phyloP scores from a whole-genome alignment of 805 yeast species.

The Phaffomyces opuntiae region DNA sequence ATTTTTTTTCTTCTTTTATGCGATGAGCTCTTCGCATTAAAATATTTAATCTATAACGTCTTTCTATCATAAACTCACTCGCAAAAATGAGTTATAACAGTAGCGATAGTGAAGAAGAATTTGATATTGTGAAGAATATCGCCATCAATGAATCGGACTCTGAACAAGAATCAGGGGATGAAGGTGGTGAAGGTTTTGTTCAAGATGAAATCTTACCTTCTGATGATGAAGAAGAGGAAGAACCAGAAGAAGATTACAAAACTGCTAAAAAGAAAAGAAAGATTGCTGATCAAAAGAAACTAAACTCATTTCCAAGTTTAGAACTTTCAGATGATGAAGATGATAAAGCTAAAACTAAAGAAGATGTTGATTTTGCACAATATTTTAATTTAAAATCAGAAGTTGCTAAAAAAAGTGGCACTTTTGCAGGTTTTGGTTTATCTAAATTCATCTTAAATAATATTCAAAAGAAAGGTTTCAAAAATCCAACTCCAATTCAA shows the following conservation, averaged over 20 bases:
- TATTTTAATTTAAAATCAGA: conserved; percentile 35
- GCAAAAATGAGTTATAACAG: conserved; percentile 11
- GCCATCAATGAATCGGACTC: conserved; percentile 40
- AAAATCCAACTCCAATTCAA: conserved; percentile 96
- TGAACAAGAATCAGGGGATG: conserved; percentile 26
- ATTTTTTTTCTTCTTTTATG: not conserved
- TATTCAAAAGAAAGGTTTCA: conserved; percentile 78
- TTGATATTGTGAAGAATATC: conserved; percentile 57
- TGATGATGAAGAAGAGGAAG: conserved; percentile 36
- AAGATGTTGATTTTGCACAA: conserved; percentile 41
- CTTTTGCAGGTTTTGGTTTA: conserved; percentile 87
- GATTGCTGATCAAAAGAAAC: conserved; percentile 7
- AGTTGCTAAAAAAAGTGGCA: conserved; percentile 65
- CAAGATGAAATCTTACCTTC: conserved; percentile 49
- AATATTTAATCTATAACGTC: too few relatives aligned
- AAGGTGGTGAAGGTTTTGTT: conserved; percentile 28
- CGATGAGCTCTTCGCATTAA: conserved; percentile 2
- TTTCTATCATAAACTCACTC: too few relatives aligned
- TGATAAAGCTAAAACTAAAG: conserved; percentile 26
- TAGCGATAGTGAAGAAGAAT: conserved; percentile 36
- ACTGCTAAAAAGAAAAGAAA: conserved; percentile 22
- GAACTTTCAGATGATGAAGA: conserved; percentile 49
- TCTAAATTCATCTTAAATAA: conserved; percentile 64
- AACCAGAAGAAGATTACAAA: not conserved
- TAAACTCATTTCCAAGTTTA: conserved; percentile 37